Evolutionary conservation across 371 early-diverging fungal genomes (phyloP).

Genomic region (Mucor indicus): DNA sequence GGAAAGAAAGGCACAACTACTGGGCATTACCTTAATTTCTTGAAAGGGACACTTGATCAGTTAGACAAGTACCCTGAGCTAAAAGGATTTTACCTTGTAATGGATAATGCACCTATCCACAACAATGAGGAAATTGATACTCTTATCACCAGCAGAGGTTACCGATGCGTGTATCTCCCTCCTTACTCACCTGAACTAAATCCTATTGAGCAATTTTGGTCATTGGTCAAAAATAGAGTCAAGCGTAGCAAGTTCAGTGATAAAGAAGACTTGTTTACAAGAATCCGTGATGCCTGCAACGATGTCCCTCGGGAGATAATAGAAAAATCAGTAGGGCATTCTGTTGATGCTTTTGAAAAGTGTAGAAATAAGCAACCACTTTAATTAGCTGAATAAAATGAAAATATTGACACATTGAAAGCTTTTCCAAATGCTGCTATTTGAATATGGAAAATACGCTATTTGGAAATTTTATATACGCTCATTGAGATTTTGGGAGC

Average conservation of each 20-base stretch:
- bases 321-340: neutral
- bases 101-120: neutral
- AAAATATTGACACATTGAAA: no score
- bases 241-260: conserved; percentile 2
- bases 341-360: neutral
- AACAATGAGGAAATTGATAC: conserved; percentile 1
- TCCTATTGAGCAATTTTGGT: conserved; percentile 17
- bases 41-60: neutral
- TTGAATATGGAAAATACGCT: no score
- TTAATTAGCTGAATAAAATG: no score
- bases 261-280: neutral
- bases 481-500: no score
- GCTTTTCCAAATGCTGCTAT: no score
- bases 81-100: neutral
- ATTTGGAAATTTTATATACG: no score
- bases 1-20: neutral
- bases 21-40: conserved; percentile 5
- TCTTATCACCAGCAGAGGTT: neutral
- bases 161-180: conserved; percentile 9
- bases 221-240: conserved; percentile 5
- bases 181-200: conserved; percentile 13
- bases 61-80: conserved; percentile 8
- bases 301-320: neutral
- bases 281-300: neutral
- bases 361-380: conserved; percentile 1